Base-by-base conservation (phyloP, 495 filamentous ascomycete genomes). In the Halenospora varia region DNA sequence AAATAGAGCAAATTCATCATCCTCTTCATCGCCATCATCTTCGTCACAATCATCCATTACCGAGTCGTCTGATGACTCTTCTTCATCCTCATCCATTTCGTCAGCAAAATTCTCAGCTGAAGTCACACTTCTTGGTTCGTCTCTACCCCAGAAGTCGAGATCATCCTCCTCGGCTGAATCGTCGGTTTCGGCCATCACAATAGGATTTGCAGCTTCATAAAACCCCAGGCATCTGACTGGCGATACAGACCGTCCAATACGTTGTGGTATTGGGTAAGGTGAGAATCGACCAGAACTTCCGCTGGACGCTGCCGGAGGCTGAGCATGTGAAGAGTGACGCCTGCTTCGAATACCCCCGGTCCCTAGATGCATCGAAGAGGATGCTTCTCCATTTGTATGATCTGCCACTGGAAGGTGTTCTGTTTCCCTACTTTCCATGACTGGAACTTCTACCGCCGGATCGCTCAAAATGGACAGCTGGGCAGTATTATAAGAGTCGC, bases 401-500 rank as follows among this genome's bases (percentile, higher is more conserved):
- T 51, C 53, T 19, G 42, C 47, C 13, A 51, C 25, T 13, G 53
- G 26, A 22, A 15, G 20, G 48, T 40, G 48, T 22, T 60, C 61
- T n/a, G 50, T 39, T 41, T 62, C 62, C 42, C 49, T 44, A 18
- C 29, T 57, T 25, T 62, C 62, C 35, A 52, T 45, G 10, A 25
- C n/a, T 18, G 65, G 59, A 1, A 59, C 55, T 17, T 60, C 57
- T n/a, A 59, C 56, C 13, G 59, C 65, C 10, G 60, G 59, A 48
- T 68, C 65, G 19, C 60, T 66, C 47, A 68, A 45, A 15, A 93
- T 77, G 47, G 82, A 80, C 46, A 89, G 72, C 68, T 92, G 86
- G 6, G 81, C 82, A 13, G 90, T 96, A 67, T 96, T 95, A 66
- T 92, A 94, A 3, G 88, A 92, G 57, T 85, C 79, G 67, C 90